Evolutionary conservation across 306 rosid species (phyloP).

Genomic region (Gleditsia sinensis): DNA sequence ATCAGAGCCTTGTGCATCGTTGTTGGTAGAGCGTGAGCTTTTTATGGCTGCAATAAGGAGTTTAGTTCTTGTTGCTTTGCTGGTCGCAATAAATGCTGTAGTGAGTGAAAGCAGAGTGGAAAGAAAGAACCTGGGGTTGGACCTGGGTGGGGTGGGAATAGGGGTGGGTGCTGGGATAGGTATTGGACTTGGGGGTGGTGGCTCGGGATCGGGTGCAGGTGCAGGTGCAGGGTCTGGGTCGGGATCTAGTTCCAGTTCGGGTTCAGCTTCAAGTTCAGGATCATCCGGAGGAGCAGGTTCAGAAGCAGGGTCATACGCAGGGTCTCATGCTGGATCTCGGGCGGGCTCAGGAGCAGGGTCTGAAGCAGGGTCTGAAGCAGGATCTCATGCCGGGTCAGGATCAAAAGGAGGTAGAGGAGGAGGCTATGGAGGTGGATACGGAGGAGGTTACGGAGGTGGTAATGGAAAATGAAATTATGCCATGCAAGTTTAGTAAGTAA

Average conservation of each 20-base stretch:
- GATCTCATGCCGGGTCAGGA: slow-evolving; percentile 41
- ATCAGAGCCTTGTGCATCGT: background rate
- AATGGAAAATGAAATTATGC: background rate
- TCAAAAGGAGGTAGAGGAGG: background rate
- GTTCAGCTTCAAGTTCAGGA: slow-evolving; percentile 51
- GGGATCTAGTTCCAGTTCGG: slow-evolving; percentile 30
- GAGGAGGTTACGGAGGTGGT: slow-evolving; percentile 9
- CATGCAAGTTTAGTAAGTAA: background rate
- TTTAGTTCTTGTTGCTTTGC: slow-evolving; percentile 45
- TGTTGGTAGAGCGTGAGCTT: too few species aligned
- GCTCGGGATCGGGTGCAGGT: slow-evolving; percentile 50
- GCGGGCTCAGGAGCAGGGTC: slow-evolving; percentile 48
- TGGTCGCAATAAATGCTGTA: slow-evolving; percentile 37
- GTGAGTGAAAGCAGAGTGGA: slow-evolving; percentile 53
- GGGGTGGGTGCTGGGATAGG: slow-evolving; percentile 64
- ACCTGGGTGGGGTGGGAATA: slow-evolving; percentile 64
- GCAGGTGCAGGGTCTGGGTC: slow-evolving; percentile 46
- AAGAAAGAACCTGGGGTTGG: slow-evolving; percentile 65
- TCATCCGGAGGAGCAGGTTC: slow-evolving; percentile 48
- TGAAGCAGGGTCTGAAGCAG: slow-evolving; percentile 44
- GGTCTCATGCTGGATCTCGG: slow-evolving; percentile 42
- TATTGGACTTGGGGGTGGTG: slow-evolving; percentile 56
- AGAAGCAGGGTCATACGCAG: slow-evolving; percentile 43
- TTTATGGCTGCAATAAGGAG: slow-evolving; percentile 33
- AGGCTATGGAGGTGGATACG: background rate